Evolutionary conservation across 169 alveolate genomes (phyloP), one percentile per base, ranked within the genome.

Genomic region (Babesia microti): DNA sequence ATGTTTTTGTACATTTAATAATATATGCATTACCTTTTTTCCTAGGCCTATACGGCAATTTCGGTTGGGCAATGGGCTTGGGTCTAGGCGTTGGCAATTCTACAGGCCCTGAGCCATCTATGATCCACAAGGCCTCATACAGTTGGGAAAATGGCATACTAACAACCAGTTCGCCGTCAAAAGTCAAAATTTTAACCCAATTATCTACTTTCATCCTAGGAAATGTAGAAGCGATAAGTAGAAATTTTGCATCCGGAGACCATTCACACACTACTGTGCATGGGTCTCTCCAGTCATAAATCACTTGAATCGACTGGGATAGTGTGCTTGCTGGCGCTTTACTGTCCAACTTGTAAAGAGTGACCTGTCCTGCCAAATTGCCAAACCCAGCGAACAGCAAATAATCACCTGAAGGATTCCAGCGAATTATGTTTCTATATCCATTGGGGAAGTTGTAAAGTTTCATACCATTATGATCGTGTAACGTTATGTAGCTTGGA

Each of bases 191-290:
- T 40, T 76, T 76, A 39, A 69, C 47, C 6, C 47, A 56, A 26
- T 76, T 76, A 37, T 76, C 85, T 17, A 76, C 85, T 37, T 76
- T 76, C 85, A 76, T 76, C 23, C 85, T 54, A 17, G 85, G 85
- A 43, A 53, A 76, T 2, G 85, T 76, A 0, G 85, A 76, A 2
- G 85, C 85, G 0, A 76, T 58, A 72, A 76, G 54, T 41, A 76
- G 69, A 28, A 59, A 58, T 0, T 59, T 43, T n/a, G 82, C 66
- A 54, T 76, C 85, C 15, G 30, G 27, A 4, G 85, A 76, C 85
- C 85, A 76, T 19, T 76, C 82, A 36, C 80, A 76, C 1, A 76
- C 12, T 0, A 76, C 85, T 4, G 85, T 76, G 23, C 85, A 76
- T 4, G 85, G 75, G 32, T 76, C 85, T 32, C 72, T 76, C 26